phyloP scores from a whole-genome alignment of 2,329 filamentous ascomycete genomes.

The Teratosphaeriaceae sp. region DNA sequence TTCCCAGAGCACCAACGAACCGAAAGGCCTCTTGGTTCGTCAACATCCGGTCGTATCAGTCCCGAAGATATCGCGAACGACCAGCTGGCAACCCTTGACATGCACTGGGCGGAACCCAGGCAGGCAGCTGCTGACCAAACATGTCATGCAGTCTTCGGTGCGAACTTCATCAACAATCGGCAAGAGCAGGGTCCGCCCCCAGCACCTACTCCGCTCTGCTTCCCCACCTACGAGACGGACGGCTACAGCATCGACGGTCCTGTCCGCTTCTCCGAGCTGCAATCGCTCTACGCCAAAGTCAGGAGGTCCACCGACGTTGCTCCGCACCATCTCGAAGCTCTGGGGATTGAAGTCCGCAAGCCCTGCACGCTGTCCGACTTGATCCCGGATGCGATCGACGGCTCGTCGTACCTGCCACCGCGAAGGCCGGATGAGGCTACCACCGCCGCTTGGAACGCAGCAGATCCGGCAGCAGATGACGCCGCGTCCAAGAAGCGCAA shows the following conservation, averaged over 20 bases:
- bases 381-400: slow-evolving; percentile 28
- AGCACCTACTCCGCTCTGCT: too few relatives aligned
- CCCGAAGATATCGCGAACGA: too few relatives aligned
- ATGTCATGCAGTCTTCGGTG: too few relatives aligned
- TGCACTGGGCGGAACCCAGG: too few relatives aligned
- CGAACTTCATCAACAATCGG: too few relatives aligned
- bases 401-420: slow-evolving; percentile 33
- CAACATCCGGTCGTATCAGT: too few relatives aligned
- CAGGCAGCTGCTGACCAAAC: too few relatives aligned
- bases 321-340: slow-evolving; percentile 31
- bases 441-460: neutral
- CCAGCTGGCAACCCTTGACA: too few relatives aligned
- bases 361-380: slow-evolving; percentile 35
- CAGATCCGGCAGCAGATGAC: slow-evolving; percentile 4
- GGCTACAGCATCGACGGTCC: slow-evolving; percentile 1
- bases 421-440: slow-evolving; percentile 11
- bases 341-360: slow-evolving; percentile 37
- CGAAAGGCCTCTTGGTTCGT: too few relatives aligned
- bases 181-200: too few relatives aligned
- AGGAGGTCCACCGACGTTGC: slow-evolving; percentile 37
- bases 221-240: too few relatives aligned
- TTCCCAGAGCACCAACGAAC: too few relatives aligned
- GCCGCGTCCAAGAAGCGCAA: slow-evolving; percentile 18
- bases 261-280: slow-evolving; percentile 34
- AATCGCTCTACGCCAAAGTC: slow-evolving; percentile 37